Evolutionary conservation across 371 early-diverging fungal species (phyloP).

Genomic region (Rhizopus sp.): DNA sequence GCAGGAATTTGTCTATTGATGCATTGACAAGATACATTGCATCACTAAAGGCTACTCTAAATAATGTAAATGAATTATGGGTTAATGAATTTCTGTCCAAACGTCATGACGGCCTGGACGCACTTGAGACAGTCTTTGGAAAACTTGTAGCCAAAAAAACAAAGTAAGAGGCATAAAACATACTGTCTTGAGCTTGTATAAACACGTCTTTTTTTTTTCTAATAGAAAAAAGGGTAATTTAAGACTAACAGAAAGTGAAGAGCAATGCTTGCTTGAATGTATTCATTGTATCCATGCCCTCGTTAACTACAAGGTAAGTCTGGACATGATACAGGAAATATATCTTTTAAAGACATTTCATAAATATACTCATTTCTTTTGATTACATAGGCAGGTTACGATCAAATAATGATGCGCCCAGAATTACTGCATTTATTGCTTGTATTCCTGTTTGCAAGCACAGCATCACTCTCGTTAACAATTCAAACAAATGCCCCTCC

Average conservation of each 20-base stretch:
- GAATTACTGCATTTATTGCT: slow-evolving; percentile 35
- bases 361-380: not conserved
- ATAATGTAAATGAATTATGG: slow-evolving; percentile 59
- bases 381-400: slow-evolving; percentile 51
- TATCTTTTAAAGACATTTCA: too few relatives aligned
- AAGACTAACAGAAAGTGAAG: slow-evolving; percentile 28
- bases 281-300: slow-evolving; percentile 60
- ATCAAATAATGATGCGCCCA: slow-evolving; percentile 53
- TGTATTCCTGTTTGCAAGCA: slow-evolving; percentile 24
- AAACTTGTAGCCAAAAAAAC: slow-evolving; percentile 48
- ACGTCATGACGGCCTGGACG: slow-evolving; percentile 46
- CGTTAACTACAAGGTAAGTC: slow-evolving; percentile 58
- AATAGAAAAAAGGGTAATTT: slow-evolving; percentile 20
- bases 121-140: slow-evolving; percentile 58
- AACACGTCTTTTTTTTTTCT: not conserved
- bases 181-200: not conserved
- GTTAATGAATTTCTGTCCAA: slow-evolving; percentile 60
- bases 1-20: slow-evolving; percentile 44
- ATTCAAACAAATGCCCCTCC: too few relatives aligned
- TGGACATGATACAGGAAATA: too few relatives aligned
- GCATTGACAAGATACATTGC: slow-evolving; percentile 52
- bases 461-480: slow-evolving; percentile 1
- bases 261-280: slow-evolving; percentile 52
- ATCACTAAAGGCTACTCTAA: slow-evolving; percentile 49
- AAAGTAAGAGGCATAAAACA: slow-evolving; percentile 29